Base-by-base conservation (phyloP, 768 basidiomycete species). In the Collybia mongolica region DNA sequence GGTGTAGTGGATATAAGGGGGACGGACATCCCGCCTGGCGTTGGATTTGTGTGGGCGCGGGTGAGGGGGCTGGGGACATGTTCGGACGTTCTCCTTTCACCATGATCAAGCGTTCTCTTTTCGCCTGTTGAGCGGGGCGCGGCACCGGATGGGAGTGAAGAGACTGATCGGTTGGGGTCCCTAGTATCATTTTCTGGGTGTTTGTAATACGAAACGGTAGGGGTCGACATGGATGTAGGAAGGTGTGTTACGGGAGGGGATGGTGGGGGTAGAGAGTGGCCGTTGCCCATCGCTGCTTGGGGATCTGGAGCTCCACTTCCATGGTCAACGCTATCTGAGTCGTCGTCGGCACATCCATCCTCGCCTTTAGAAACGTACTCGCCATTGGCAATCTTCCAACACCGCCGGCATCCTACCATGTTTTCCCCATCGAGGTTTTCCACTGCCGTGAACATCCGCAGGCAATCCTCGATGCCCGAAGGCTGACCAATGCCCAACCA, bases 361-460 rank as follows among this genome's bases (percentile, higher is more conserved):
- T 66, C 54, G 43, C 65, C 64, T 3, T 65, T 65, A 5, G 61
- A 59, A 15, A 65, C 50, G 55, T 84, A 80, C 49, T 76, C 65
- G 15, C 88, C 87, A 60, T 93, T 82, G 49, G 81, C 83, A 29
- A 93, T 84, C 74, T 93, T 94, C 95, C 95, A 98, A 69, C 95
- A 98, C 45, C 87, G 79, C 55, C 88, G 79, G 65, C 95, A 98
- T 0, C 93, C 93, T 46, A 97, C 94, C 72, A 86, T 88, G 59
- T 98, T 97, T 59, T 97, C 95, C 0, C 92, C 93, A 57, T 97
- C 90, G 28, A 98, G 71, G 6, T 91, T 81, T 60, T 98, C 95
- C n/a, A 97, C 94, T 3, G 87, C 78, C 0, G 94, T 97, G 69
- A 98, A 98, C 72, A 89, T 76, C 54, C 84, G 76, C 52, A 96